These are phyloP conservation scores for Colletotrichum costaricense DNA, from an alignment of 2,329 filamentous ascomycete genomes.

Conservation along the genomic window DNA sequence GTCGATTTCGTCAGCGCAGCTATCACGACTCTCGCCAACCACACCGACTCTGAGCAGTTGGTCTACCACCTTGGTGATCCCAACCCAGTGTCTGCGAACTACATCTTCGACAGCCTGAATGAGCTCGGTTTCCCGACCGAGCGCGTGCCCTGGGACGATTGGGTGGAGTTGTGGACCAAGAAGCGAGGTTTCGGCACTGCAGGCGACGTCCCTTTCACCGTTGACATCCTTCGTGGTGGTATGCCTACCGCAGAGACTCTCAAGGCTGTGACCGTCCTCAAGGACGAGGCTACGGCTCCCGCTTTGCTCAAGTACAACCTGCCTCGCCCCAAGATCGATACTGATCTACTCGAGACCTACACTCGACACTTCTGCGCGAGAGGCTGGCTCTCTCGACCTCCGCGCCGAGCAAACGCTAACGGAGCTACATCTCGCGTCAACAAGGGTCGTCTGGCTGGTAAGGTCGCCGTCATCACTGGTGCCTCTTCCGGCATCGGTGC, in stretches of 20 bases:
- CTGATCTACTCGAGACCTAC: conserved; percentile 79
- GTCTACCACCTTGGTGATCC: conserved; percentile 83
- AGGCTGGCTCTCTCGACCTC: conserved; percentile 78
- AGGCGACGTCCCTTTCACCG: conserved; percentile 79
- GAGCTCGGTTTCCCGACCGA: conserved; percentile 78
- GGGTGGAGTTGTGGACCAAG: conserved; percentile 79
- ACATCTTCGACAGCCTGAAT: conserved; percentile 72
- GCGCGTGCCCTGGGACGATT: conserved; percentile 76
- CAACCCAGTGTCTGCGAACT: conserved; percentile 72
- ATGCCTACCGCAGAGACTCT: conserved; percentile 83
- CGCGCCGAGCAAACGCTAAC: conserved; percentile 55
- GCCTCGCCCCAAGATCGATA: conserved; percentile 76
- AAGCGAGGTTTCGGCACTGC: conserved; percentile 73
- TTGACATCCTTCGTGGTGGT: conserved; percentile 82
- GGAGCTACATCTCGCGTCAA: conserved; percentile 39
- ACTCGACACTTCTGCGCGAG: conserved; percentile 83
- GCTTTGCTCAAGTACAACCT: conserved; percentile 64
- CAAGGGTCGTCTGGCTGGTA: conserved; percentile 72
- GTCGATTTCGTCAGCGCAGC: conserved; percentile 84
- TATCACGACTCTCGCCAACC: conserved; percentile 76
- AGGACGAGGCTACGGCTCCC: conserved; percentile 75
- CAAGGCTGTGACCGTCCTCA: conserved; percentile 77
- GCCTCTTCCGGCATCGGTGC: conserved; percentile 85
- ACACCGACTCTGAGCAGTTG: conserved; percentile 69
- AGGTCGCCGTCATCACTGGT: conserved; percentile 81